Percentiles rank a stretch among this genome's conserved stretches.
Conservation (phyloP, 2,329 filamentous ascomycete species). For the Zasmidium citrigriseum region DNA sequence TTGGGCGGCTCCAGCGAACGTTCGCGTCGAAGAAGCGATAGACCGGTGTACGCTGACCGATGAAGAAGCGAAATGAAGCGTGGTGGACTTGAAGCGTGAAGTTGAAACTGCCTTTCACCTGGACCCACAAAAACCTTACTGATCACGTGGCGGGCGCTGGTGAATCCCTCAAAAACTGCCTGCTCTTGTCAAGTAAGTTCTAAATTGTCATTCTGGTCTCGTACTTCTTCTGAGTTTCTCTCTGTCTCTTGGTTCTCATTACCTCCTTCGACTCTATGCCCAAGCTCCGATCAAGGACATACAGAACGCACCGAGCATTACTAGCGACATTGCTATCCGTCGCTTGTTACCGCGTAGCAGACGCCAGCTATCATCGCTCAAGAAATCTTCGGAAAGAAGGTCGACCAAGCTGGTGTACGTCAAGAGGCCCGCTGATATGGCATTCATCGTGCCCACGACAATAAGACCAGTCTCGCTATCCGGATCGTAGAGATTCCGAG, state of each 20-base stretch:
- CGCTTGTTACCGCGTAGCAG: conserved; percentile 57
- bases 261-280: conserved; percentile 41
- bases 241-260: too few species aligned
- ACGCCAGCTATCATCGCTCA: conserved; percentile 64
- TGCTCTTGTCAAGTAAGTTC: too few species aligned
- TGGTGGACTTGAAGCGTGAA: not conserved
- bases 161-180: too few species aligned
- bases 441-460: conserved; percentile 49
- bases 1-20: too few species aligned
- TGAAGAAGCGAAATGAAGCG: not conserved
- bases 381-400: conserved; percentile 48
- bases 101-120: not conserved
- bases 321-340: conserved; percentile 60
- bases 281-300: conserved; percentile 68
- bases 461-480: conserved; percentile 44
- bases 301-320: conserved; percentile 58
- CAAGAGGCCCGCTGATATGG: conserved; percentile 47
- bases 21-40: too few species aligned
- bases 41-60: too few species aligned
- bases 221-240: too few species aligned
- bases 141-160: too few species aligned
- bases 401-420: conserved; percentile 50
- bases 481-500: conserved; percentile 46
- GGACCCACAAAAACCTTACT: not conserved
- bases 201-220: too few species aligned